Evolutionary conservation across 2,329 filamentous ascomycete species (phyloP), one percentile per base, ranked within the genome.

Genomic region (Diaporthe vaccinii): DNA sequence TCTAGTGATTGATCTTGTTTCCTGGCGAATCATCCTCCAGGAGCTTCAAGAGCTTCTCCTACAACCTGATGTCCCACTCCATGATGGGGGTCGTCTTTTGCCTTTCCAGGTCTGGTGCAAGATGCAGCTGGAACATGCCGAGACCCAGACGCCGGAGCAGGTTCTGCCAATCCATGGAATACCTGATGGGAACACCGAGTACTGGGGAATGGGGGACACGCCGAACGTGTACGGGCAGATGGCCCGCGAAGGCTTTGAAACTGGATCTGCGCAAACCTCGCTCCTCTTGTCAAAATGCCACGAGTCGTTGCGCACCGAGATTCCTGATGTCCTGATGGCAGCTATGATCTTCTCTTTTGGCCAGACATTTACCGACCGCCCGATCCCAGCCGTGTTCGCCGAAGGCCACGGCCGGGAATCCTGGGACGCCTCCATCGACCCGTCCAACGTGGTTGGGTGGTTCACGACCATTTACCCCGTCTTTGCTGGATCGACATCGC

Each of bases 391-490:
- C 0, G 74, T 87, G 0, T 86, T 83, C 77, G 82, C 79, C 34
- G 85, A 87, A 76, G 81, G 82, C 0, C 85, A 87, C n/a, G 86
- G 85, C 1, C 83, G 88, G 22, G 82, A 85, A n/a, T 80, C 82
- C 2, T 84, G 84, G 75, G 85, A 85, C 28, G 79, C 81, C 0
- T 85, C 86, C 31, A 82, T 88, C 14, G 88, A 91, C 80, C 84
- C 91, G 1, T 86, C 87, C 8, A 84, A 89, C 65, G 91, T 89
- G 0, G 89, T 91, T 0, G 90, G 90, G 3, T 91, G 89, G 89
- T 91, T 91, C 77, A 90, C 89, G 2, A 87, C 89, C 0, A 81
- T 92, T n/a, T 89, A 86, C 62, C 90, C 90, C 0, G 82, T 91
- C 14, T 82, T 84, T n/a, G 36, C 59, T 20, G 59, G 59, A 44